A percentile compares a stretch with the other conserved stretches of the same genome.
Evolutionary conservation across 257 asterid species (phyloP).

Genomic region (Paulownia fortunei): DNA sequence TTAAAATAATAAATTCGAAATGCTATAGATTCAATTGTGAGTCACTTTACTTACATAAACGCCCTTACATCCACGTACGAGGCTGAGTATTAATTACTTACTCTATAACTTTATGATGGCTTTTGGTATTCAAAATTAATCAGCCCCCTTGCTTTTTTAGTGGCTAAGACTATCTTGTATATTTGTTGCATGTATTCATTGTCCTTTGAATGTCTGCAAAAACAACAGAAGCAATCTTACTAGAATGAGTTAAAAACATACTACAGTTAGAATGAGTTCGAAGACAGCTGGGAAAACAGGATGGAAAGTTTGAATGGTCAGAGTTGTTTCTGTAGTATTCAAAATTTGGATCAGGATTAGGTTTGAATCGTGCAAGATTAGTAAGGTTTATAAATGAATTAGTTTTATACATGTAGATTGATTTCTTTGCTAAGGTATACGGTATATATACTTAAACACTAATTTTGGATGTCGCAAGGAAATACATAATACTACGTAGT

Average conservation of each 20-base stretch:
- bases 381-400: background rate
- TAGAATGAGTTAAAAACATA: background rate
- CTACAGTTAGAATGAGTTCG: slow-evolving; percentile 17
- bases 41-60: no score
- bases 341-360: background rate
- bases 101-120: background rate
- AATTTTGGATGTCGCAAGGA: no score
- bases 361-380: background rate
- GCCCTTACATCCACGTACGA: no score
- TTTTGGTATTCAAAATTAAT: background rate
- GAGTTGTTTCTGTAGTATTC: background rate
- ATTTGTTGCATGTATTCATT: background rate
- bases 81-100: no score
- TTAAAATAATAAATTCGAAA: no score
- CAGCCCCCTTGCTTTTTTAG: background rate
- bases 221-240: slow-evolving; percentile 9
- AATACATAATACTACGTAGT: no score
- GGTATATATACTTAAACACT: no score
- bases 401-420: no score
- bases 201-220: slow-evolving; percentile 1
- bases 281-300: slow-evolving; percentile 1
- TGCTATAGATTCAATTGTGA: no score
- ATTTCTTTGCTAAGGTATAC: no score
- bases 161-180: background rate
- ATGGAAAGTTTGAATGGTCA: background rate